phyloP scores from a whole-genome alignment of 2,329 filamentous ascomycete species.

The Colletotrichum kahawae region DNA sequence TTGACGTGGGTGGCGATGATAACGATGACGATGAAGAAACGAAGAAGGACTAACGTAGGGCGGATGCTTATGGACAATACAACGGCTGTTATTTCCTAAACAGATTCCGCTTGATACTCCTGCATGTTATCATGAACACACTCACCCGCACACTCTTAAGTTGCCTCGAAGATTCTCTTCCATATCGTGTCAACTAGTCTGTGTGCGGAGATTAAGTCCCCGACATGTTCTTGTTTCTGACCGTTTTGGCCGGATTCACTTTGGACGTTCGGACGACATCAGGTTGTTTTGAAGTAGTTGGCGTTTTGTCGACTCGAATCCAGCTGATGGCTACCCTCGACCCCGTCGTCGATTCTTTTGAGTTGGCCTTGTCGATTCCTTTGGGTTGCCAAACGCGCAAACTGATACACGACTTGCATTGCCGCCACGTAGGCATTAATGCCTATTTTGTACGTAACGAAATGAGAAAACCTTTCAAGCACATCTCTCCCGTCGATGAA shows the following conservation, averaged over 20 bases:
- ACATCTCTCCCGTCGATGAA: not conserved
- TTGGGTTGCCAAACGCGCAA: conserved; percentile 14
- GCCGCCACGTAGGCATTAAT: not conserved
- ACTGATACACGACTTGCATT: conserved; percentile 22
- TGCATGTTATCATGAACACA: not conserved
- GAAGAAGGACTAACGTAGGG: conserved; percentile 20
- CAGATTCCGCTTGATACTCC: conserved; percentile 13
- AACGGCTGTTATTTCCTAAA: conserved; percentile 10
- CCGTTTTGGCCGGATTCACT: conserved; percentile 57
- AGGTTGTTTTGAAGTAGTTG: conserved; percentile 1
- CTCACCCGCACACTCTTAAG: conserved; percentile 88
- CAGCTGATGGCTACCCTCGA: conserved; percentile 4
- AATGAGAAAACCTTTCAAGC: not conserved
- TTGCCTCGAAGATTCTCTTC: conserved; percentile 80
- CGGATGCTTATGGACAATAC: conserved; percentile 1
- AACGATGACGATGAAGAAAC: conserved; percentile 61
- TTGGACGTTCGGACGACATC: conserved; percentile 19
- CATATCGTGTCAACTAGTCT: conserved; percentile 95
- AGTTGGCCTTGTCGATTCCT: not conserved
- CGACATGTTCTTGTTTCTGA: conserved; percentile 43
- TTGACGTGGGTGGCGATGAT: conserved; percentile 75
- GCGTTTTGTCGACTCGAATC: conserved; percentile 3
- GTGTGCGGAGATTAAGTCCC: conserved; percentile 81
- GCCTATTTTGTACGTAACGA: not conserved
- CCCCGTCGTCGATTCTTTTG: not conserved